Percentiles rank a stretch among this genome's conserved stretches.
Conservation (phyloP, 208 protist species). For the Trypanosoma rangeli region DNA sequence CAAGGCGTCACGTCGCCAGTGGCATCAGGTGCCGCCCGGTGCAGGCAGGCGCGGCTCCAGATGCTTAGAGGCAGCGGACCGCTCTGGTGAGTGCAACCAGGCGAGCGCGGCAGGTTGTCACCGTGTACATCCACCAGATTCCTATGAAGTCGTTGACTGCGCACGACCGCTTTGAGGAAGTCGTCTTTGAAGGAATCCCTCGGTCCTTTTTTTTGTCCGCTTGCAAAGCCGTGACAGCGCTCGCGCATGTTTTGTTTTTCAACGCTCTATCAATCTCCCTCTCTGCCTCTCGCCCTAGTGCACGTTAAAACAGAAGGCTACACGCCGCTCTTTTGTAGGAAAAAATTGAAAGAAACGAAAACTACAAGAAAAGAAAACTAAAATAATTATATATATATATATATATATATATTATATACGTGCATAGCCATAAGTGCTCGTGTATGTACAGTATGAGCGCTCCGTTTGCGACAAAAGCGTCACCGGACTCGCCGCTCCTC, state of each 20-base stretch:
- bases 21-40: neutral
- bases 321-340: no score
- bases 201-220: neutral
- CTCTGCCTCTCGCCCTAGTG: no score
- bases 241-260: neutral
- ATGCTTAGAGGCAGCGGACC: slow-evolving; percentile 27
- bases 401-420: neutral
- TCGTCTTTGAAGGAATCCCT: neutral
- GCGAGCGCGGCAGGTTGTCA: no score
- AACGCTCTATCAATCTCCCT: no score
- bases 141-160: neutral
- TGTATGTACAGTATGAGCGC: neutral
- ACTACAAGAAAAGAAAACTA: neutral
- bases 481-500: neutral
- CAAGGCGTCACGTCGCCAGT: neutral
- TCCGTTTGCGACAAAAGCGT: neutral
- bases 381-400: neutral
- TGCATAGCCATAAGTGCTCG: neutral
- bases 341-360: neutral
- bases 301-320: no score
- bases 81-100: slow-evolving; percentile 17
- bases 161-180: neutral
- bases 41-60: neutral
- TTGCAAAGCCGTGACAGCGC: no score
- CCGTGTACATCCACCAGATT: neutral